Evolutionary conservation across 345 rosid genomes (phyloP), one percentile per base, ranked within the genome.

Genomic region (Crucihimalaya himalaica): DNA sequence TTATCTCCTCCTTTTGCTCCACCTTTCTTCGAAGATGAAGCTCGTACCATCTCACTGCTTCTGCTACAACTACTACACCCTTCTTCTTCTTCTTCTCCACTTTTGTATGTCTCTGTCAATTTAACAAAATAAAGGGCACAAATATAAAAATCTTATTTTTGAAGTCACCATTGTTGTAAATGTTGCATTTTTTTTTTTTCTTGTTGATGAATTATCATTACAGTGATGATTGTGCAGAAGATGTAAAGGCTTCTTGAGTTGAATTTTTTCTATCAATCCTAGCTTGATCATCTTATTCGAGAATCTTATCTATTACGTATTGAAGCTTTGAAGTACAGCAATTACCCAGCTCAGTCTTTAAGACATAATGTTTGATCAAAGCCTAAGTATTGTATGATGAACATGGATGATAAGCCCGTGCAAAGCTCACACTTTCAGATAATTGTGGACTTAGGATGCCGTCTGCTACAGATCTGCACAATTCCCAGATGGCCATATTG

Each of bases 41-140:
- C 74, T 75, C 79, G 74, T n/a, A 70, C 80, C 84, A 60, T 87
- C 68, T 87, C 68, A 35, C 90, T 92, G 66, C 85, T 58, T 4
- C 53, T 27, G 0, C 53, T 43, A 8, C 52, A 15, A 5, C 8
- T 43, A 8, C 52, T 25, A 5, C 8, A 4, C 32, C 9, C 60
- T 39, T 32, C 58, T 57, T 63, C 70, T 53, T 72, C 71, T 40
- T 60, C 73, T 31, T 60, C 73, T 16, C 4, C 47, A 19, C n/a
- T 19, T 48, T 10, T 61, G 39, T 28, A 40, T 16, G 19, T 63
- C 56, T 72, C 13, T 72, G 1, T 42, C 63, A 50, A 71, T 43
- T 68, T 43, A 29, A 31, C 29, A 50, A 23, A 25, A 12, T 18
- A 48, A 65, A 19, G 3, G 18, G 14, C 21, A 47, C 19, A 0